phyloP scores from a whole-genome alignment of 2,329 filamentous ascomycete species.

The Xylariaceae sp. region DNA sequence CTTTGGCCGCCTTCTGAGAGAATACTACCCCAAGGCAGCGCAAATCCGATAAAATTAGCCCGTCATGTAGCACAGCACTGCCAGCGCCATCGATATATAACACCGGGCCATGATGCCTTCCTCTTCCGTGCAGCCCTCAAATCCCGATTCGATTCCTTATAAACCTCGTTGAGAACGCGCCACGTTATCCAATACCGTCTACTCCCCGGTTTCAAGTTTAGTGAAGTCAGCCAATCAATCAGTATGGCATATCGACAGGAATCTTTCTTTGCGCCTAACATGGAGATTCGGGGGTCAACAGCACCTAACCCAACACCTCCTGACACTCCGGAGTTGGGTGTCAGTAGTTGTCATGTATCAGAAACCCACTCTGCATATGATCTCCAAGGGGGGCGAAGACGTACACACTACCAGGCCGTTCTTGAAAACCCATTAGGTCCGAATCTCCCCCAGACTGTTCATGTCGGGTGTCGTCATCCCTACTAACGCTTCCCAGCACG shows the following conservation, averaged over 20 bases:
- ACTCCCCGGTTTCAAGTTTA: not conserved
- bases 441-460: not conserved
- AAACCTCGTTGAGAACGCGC: not conserved
- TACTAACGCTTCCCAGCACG: slow-evolving; percentile 29
- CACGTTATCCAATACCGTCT: too few relatives aligned
- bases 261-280: slow-evolving; percentile 4
- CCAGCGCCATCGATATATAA: not conserved
- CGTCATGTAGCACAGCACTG: not conserved
- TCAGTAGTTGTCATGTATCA: slow-evolving; percentile 1
- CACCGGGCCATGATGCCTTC: not conserved
- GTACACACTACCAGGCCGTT: slow-evolving; percentile 32
- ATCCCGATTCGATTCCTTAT: not conserved
- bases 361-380: slow-evolving; percentile 17
- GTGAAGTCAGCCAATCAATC: not conserved
- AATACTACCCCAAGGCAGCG: not conserved
- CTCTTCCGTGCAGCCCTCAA: not conserved
- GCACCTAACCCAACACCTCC: slow-evolving; percentile 7
- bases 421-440: slow-evolving; percentile 37
- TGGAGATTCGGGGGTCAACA: not conserved
- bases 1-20: not conserved
- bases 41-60: not conserved
- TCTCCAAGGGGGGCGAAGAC: slow-evolving; percentile 27
- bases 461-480: not conserved
- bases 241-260: slow-evolving; percentile 12
- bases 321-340: slow-evolving; percentile 10